Percentiles rank a stretch among this genome's conserved stretches.
Evolutionary conservation across 441 rosid genomes (phyloP).

Genomic region (Adansonia rubrostipa): DNA sequence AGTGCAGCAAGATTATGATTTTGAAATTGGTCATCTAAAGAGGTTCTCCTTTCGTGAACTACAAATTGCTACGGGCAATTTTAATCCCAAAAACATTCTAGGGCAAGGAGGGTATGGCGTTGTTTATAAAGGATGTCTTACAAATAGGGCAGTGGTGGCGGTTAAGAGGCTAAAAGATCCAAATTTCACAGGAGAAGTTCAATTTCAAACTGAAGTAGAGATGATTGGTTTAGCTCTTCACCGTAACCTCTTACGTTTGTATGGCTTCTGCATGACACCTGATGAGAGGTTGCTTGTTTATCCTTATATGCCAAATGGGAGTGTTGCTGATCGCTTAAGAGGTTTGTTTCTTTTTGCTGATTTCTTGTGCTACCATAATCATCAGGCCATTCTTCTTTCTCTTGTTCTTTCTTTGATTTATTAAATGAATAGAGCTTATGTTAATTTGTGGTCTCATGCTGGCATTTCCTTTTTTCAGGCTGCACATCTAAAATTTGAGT

Average conservation of each 20-base stretch:
- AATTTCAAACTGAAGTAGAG: slow-evolving; percentile 96
- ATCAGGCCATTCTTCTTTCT: not conserved
- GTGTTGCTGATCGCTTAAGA: slow-evolving; percentile 88
- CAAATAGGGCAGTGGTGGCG: slow-evolving; percentile 69
- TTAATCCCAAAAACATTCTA: slow-evolving; percentile 70
- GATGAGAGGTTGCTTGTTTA: slow-evolving; percentile 87
- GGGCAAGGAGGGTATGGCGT: slow-evolving; percentile 96
- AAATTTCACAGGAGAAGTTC: slow-evolving; percentile 80
- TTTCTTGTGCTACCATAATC: not conserved
- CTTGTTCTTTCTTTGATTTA: not conserved
- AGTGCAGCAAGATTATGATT: slow-evolving; percentile 90
- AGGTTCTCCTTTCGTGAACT: slow-evolving; percentile 82
- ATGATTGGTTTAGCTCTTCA: slow-evolving; percentile 96
- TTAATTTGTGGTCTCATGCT: not conserved
- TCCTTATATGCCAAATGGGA: slow-evolving; percentile 97
- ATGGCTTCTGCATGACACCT: slow-evolving; percentile 85
- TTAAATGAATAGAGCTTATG: not conserved
- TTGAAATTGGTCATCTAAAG: slow-evolving; percentile 80
- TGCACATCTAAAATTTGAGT: not conserved
- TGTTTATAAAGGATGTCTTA: slow-evolving; percentile 87
- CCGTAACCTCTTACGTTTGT: slow-evolving; percentile 75
- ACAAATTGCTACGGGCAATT: slow-evolving; percentile 75
- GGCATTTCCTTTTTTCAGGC: not conserved
- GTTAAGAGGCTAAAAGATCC: slow-evolving; percentile 95
- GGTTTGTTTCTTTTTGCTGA: slow-evolving; percentile 44